phyloP scores from a whole-genome alignment of 2,329 filamentous ascomycete genomes.

The Verticillium dahliae region DNA sequence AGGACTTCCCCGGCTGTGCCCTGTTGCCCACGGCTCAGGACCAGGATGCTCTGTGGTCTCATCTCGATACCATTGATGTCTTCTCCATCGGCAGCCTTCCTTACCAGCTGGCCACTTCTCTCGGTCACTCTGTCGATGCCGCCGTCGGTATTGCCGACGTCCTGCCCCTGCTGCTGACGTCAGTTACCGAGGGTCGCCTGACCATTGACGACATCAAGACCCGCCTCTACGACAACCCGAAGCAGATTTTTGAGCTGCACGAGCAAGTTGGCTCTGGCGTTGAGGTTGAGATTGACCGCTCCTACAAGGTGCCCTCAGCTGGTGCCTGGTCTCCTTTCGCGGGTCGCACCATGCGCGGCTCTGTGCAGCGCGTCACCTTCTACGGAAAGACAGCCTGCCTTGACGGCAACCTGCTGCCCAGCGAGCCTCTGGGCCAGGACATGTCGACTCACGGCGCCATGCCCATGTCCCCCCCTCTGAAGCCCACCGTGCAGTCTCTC shows the following conservation, averaged over 20 bases:
- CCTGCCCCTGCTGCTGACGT: conserved; percentile 68
- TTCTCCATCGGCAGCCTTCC: conserved; percentile 75
- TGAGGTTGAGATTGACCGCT: conserved; percentile 70
- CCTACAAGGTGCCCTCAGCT: conserved; percentile 50
- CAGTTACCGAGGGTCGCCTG: conserved; percentile 65
- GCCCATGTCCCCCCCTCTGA: conserved; percentile 51
- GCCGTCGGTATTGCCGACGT: conserved; percentile 66
- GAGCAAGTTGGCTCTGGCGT: conserved; percentile 68
- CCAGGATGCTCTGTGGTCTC: conserved; percentile 68
- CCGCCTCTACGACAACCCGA: conserved; percentile 71
- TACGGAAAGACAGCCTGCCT: conserved; percentile 68
- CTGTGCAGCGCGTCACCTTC: conserved; percentile 71
- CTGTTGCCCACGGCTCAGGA: conserved; percentile 62
- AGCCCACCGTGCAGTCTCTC: conserved; percentile 37
- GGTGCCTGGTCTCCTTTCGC: conserved; percentile 64
- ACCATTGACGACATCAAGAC: conserved; percentile 67
- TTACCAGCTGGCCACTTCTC: conserved; percentile 61
- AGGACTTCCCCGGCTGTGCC: conserved; percentile 61
- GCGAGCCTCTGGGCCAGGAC: conserved; percentile 58
- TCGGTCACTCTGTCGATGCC: conserved; percentile 47
- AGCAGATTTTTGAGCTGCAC: conserved; percentile 75
- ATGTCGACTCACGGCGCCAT: conserved; percentile 64
- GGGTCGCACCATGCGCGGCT: conserved; percentile 60
- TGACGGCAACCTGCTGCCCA: conserved; percentile 56
- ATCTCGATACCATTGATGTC: conserved; percentile 67